Percentiles rank a stretch among this genome's conserved stretches.
Evolutionary conservation across 139 green algal species (phyloP).

Genomic region (Edaphochlamys debaryana): DNA sequence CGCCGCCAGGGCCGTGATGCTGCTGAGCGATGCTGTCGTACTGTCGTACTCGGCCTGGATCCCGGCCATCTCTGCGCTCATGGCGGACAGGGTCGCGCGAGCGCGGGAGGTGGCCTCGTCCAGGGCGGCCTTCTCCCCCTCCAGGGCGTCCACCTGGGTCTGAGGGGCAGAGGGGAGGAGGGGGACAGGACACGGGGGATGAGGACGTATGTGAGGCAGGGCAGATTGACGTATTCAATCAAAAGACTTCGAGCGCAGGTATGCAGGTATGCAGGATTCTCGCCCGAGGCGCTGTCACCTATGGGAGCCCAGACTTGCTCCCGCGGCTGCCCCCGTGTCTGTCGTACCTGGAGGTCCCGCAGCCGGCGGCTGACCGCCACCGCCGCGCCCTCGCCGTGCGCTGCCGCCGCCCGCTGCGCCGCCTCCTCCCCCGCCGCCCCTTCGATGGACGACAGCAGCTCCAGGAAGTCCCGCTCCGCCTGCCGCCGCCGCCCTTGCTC

Average conservation of each 20-base stretch:
- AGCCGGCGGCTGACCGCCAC: slow-evolving; percentile 23
- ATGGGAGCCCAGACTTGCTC: no score
- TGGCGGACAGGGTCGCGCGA: slow-evolving; percentile 42
- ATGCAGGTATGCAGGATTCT: no score
- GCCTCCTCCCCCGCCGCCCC: neutral
- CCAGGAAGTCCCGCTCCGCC: slow-evolving; percentile 60
- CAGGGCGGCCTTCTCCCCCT: slow-evolving; percentile 50
- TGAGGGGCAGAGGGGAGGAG: neutral
- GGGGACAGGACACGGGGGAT: neutral
- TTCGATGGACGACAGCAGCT: slow-evolving; percentile 59
- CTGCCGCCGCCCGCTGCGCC: neutral
- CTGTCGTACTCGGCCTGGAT: slow-evolving; percentile 34
- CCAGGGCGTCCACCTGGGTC: slow-evolving; percentile 44
- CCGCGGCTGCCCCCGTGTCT: no score
- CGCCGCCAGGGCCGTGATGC: slow-evolving; percentile 10
- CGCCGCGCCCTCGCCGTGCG: slow-evolving; percentile 10
- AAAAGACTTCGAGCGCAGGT: no score
- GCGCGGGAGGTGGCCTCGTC: slow-evolving; percentile 47
- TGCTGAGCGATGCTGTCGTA: neutral
- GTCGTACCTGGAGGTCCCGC: slow-evolving; percentile 50
- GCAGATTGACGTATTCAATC: no score
- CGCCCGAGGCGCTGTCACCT: no score
- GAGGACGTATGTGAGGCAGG: no score
- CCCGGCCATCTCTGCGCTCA: slow-evolving; percentile 42
- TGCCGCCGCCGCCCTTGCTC: slow-evolving; percentile 55